Base-by-base conservation (phyloP, 2,329 filamentous ascomycete species). In the Furcasterigmium sp. region DNA sequence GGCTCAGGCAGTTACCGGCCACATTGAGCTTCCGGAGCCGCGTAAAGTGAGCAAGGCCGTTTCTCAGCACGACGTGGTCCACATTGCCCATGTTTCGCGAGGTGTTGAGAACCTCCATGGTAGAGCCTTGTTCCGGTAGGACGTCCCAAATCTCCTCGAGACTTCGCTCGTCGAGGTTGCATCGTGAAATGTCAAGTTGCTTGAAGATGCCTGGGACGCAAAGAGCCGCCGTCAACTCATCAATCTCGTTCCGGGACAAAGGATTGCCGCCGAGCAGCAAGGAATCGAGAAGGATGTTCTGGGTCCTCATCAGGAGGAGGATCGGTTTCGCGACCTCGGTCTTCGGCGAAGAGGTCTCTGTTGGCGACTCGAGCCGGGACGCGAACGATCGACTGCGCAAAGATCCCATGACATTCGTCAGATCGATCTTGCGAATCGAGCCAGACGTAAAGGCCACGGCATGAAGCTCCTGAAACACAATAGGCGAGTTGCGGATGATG, bases 401-500 rank as follows among this genome's bases (percentile, higher is more conserved):
- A 8, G 46, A 50, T 9, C 47, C 63, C 5, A 66, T 39, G 10
- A 65, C 57, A 38, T 75, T 73, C 14, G 67, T 69, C 25, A 80
- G 56, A 48, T 80, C 75, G 38, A 80, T 72, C 43, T 75, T 73
- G 34, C 70, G 67, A 25, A 80, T 68, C 0, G 72, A 76, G 45
- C 76, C 74, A 1, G 75, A 76, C 18, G 74, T 72, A 48, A 79
- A 77, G 2, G 75, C 60, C 17, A 80, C 57, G 1, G 75, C 73
- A 37, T 80, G 75, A 13, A 80, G 67, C 53, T 80, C 76, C 50
- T 79, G 75, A 37, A 73, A 70, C 13, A 80, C 59, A 9, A 79
- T 58, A 2, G 74, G 66, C 11, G 73, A 68, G n/a, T 70, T 19
- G n/a, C 18, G 29, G 13, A 47, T 29, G 46, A 67, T 50, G 58